Percentiles rank a stretch among this genome's conserved stretches.
phyloP scores from a whole-genome alignment of 805 yeast genomes.

The Kluyveromyces nonfermentans region DNA sequence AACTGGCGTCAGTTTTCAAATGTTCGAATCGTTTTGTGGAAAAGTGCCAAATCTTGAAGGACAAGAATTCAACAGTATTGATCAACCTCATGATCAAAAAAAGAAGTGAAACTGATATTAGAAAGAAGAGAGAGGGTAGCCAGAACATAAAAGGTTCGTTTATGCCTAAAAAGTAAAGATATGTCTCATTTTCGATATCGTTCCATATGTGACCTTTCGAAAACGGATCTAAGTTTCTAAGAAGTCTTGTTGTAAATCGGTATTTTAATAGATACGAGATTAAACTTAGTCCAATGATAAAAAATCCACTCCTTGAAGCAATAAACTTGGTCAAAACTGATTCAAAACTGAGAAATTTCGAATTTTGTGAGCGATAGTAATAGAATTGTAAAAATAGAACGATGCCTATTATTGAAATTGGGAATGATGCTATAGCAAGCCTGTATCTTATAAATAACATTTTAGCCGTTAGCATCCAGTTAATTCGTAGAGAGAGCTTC shows the following conservation, averaged over 20 bases:
- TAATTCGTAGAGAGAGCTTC: conserved; percentile 12
- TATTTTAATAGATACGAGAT: conserved; percentile 28
- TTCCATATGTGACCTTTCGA: conserved; percentile 38
- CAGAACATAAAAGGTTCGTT: conserved; percentile 47
- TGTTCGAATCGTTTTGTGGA: neutral
- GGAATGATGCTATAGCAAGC: conserved; percentile 60
- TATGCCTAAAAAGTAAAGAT: conserved; percentile 60
- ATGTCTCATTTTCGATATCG: conserved; percentile 31
- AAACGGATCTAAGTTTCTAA: conserved; percentile 45
- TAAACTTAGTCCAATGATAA: conserved; percentile 20
- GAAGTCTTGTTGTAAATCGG: conserved; percentile 30
- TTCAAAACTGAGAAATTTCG: conserved; percentile 36
- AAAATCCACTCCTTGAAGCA: conserved; percentile 20
- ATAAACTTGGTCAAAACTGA: conserved; percentile 36
- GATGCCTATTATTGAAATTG: conserved; percentile 48
- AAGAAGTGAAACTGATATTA: conserved; percentile 18
- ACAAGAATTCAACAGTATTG: conserved; percentile 1
- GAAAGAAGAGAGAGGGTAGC: conserved; percentile 47
- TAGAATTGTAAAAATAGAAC: conserved; percentile 48
- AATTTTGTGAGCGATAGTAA: conserved; percentile 31
- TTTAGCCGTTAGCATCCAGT: conserved; percentile 42
- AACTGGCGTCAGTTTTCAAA: neutral
- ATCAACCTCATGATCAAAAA: conserved; percentile 5
- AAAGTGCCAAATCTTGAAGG: neutral
- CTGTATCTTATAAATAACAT: conserved; percentile 70